phyloP scores from a whole-genome alignment of 495 filamentous ascomycete genomes.

The Sphaerosporella brunnea region DNA sequence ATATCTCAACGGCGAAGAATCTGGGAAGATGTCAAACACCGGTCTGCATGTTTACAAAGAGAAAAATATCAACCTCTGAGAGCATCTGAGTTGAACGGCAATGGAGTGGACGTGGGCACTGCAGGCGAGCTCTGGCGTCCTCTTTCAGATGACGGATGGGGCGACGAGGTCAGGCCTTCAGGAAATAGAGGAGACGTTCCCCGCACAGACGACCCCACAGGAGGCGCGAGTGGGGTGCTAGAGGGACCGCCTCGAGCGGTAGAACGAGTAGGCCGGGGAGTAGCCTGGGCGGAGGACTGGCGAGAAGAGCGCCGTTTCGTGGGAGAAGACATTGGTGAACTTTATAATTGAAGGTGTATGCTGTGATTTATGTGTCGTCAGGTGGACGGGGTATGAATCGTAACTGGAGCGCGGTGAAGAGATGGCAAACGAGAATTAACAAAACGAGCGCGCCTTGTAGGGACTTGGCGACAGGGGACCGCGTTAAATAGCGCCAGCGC shows the following conservation, averaged over 20 bases:
- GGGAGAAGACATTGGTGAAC: slow-evolving; percentile 20
- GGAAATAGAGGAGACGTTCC: slow-evolving; percentile 16
- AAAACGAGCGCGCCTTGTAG: no score
- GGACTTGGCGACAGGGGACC: neutral
- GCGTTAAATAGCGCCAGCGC: neutral
- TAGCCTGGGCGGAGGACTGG: slow-evolving; percentile 12
- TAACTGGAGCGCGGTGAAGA: no score
- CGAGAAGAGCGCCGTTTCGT: slow-evolving; percentile 17
- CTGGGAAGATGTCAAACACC: neutral
- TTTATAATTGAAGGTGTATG: no score
- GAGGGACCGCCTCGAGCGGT: neutral
- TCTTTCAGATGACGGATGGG: slow-evolving; percentile 18
- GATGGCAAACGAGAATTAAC: no score
- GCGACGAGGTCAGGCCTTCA: slow-evolving; percentile 14
- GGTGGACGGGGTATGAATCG: no score
- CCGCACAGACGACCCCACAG: slow-evolving; percentile 4
- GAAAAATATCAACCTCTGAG: slow-evolving; percentile 1
- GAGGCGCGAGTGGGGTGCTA: slow-evolving; percentile 12
- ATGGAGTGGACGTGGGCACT: neutral
- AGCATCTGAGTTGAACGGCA: slow-evolving; percentile 3
- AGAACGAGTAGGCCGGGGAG: slow-evolving; percentile 11
- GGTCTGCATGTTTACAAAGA: no score
- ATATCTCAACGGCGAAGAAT: slow-evolving; percentile 25
- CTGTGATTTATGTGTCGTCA: no score
- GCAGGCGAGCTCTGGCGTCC: slow-evolving; percentile 16